These are phyloP conservation scores for Leishmania aethiopica DNA, from an alignment of 208 protist species.

Conservation along the genomic window DNA sequence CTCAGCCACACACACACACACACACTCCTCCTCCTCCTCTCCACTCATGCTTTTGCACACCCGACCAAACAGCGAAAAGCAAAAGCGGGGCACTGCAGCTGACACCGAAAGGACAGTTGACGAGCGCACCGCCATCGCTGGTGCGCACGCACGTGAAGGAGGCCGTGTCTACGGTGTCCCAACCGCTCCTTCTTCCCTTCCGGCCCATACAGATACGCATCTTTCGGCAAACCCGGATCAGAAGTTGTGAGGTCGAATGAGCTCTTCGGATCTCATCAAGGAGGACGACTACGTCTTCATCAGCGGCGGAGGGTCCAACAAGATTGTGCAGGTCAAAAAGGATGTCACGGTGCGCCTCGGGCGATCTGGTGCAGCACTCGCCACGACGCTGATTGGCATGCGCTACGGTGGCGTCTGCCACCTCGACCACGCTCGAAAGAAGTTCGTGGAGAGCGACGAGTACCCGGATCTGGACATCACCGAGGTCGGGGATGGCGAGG, in stretches of 20 bases:
- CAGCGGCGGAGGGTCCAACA: slow-evolving; percentile 71
- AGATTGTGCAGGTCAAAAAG: slow-evolving; percentile 66
- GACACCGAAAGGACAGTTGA: neutral
- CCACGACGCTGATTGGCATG: slow-evolving; percentile 75
- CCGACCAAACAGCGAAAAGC: neutral
- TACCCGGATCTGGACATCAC: slow-evolving; percentile 91
- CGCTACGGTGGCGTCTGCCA: slow-evolving; percentile 81
- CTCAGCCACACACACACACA: neutral
- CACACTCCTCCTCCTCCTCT: neutral
- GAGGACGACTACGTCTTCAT: slow-evolving; percentile 87
- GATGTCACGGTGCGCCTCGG: slow-evolving; percentile 67
- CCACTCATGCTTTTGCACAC: neutral
- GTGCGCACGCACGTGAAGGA: too few relatives aligned
- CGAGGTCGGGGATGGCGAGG: slow-evolving; percentile 32
- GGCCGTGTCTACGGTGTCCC: neutral
- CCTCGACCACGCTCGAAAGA: slow-evolving; percentile 54
- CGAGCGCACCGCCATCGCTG: neutral
- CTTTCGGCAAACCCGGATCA: neutral
- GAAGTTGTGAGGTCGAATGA: slow-evolving; percentile 12
- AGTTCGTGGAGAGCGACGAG: slow-evolving; percentile 67
- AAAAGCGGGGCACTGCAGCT: neutral
- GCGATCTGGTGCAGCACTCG: slow-evolving; percentile 55
- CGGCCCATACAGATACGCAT: neutral
- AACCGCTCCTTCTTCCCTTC: neutral
- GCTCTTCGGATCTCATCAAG: slow-evolving; percentile 41